These are phyloP conservation scores for Bothriochloa decipiens DNA, from an alignment of 176 grass and related monocot genomes.

Conservation along the genomic window DNA sequence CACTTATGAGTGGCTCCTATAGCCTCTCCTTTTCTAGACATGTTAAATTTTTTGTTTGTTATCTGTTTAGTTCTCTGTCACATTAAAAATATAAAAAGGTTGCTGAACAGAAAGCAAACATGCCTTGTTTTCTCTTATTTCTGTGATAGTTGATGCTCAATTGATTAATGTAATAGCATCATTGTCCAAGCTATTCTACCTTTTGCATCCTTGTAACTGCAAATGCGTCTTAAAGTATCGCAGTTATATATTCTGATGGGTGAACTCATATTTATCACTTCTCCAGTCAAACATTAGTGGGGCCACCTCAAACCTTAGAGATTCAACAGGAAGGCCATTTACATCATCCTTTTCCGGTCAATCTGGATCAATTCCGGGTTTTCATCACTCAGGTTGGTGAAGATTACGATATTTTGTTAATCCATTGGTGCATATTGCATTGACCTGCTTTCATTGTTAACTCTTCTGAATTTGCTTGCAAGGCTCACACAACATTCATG, in stretches of 20 bases:
- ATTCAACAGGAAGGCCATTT: slow-evolving; percentile 83
- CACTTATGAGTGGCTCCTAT: slow-evolving; percentile 1
- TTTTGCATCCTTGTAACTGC: neutral
- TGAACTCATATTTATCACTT: slow-evolving; percentile 44
- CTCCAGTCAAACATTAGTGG: slow-evolving; percentile 78
- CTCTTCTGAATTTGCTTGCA: slow-evolving; percentile 30
- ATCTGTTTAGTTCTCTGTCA: slow-evolving; percentile 19
- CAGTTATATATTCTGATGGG: neutral
- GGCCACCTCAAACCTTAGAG: slow-evolving; percentile 59
- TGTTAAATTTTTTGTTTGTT: slow-evolving; percentile 17
- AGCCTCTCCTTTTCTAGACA: slow-evolving; percentile 21
- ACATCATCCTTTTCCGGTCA: slow-evolving; percentile 75
- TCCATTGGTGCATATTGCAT: slow-evolving; percentile 24
- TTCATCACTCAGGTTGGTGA: slow-evolving; percentile 82
- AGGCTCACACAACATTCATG: slow-evolving; percentile 91
- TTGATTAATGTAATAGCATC: slow-evolving; percentile 24
- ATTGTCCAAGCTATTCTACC: neutral
- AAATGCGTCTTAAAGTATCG: slow-evolving; percentile 28
- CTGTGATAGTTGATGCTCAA: neutral
- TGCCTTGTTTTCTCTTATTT: slow-evolving; percentile 5
- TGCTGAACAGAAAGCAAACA: neutral
- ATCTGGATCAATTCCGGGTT: slow-evolving; percentile 69
- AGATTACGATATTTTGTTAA: slow-evolving; percentile 39
- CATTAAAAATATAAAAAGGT: neutral
- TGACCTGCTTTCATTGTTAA: slow-evolving; percentile 23